phyloP scores from a whole-genome alignment of 1,284 basidiomycete species.

The Ceratobasidium sp. region DNA sequence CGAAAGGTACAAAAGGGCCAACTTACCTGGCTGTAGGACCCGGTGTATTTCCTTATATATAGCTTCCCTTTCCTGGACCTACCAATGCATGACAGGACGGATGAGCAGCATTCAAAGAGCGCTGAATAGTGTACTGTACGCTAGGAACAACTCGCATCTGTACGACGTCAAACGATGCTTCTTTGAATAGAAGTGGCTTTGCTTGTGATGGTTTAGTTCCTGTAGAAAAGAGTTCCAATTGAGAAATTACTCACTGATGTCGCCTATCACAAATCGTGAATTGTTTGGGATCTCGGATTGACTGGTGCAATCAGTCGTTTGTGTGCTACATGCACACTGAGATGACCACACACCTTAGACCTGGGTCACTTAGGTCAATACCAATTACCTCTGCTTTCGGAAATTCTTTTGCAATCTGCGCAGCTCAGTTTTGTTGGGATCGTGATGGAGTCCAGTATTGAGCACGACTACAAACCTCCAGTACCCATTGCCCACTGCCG shows the following conservation, averaged over 20 bases:
- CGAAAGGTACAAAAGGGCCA: background rate
- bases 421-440: background rate
- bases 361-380: constrained; percentile 31
- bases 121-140: background rate
- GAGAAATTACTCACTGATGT: constrained; percentile 14
- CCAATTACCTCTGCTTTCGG: constrained; percentile 19
- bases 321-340: background rate
- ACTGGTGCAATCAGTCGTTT: background rate
- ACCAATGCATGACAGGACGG: background rate
- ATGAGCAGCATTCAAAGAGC: background rate
- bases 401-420: constrained; percentile 32
- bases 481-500: constrained; percentile 30
- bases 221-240: background rate
- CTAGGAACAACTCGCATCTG: constrained; percentile 37
- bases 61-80: constrained; percentile 2
- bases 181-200: constrained; percentile 11
- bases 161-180: constrained; percentile 14
- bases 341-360: background rate
- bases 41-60: constrained; percentile 31
- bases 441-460: background rate
- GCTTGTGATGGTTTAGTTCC: background rate
- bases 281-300: constrained; percentile 15
- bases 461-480: background rate
- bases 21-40: constrained; percentile 13
- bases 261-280: constrained; percentile 14